Evolutionary conservation across 108 stramenopile species (phyloP), one percentile per base, ranked within the genome.

Genomic region (Nitzschia sp.): DNA sequence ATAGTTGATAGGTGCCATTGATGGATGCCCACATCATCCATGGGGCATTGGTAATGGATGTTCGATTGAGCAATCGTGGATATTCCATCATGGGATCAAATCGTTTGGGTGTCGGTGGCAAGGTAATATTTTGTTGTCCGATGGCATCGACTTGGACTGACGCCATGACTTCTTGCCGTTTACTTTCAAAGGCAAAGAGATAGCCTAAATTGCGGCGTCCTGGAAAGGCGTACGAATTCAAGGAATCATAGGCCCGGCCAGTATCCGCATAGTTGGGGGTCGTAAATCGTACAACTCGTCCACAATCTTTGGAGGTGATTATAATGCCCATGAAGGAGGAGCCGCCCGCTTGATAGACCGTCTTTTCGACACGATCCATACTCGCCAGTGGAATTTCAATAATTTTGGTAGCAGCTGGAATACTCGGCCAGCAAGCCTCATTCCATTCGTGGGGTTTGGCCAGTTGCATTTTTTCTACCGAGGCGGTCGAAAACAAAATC

Each of bases 151-250:
- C 62, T 66, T 61, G 68, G 48, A 69, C 59, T 64, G 61, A 49
- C 13, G 71, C 54, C 87, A 90, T 84, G 38, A 95, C 91, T 54
- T 80, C 84, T 28, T 72, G 74, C 28, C 89, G 79, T 55, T 85
- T 85, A 47, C 85, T 85, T 74, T 95, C 95, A 77, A 95, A 95
- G 19, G 95, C 91, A 74, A 95, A 95, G 5, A 95, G 76, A 81
- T 91, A 95, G 1, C 91, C 95, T 69, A 93, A 65, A 66, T 91
- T 88, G 19, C 81, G 82, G 48, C 95, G 64, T 21, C 95, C 95
- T 2, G 95, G 95, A 65, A 95, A 95, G 23, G 95, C 95, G 68
- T 93, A 95, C 29, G 91, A 87, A 53, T 89, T 76, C 68, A 95
- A 68, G 0, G 88, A 72, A 32, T 93, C 85, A 38, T 87, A 81